Evolutionary conservation across 176 grass and related monocot genomes (phyloP).

Genomic region (Lolium rigidum): DNA sequence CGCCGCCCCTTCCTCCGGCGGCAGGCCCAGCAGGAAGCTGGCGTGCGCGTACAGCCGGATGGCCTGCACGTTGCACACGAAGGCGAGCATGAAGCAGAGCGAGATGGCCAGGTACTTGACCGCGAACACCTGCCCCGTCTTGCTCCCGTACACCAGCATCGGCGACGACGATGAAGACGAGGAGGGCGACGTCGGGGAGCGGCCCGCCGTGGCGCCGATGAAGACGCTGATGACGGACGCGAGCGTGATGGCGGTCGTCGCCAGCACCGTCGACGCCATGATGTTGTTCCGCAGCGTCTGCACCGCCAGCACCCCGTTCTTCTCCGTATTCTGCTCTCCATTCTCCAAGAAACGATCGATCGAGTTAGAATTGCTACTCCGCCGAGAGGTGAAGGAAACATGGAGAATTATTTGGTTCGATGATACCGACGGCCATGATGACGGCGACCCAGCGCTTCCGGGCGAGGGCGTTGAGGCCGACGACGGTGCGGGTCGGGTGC

Average conservation of each 20-base stretch:
- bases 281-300: slow-evolving; percentile 90
- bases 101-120: slow-evolving; percentile 81
- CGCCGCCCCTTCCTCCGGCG: slow-evolving; percentile 25
- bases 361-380: background rate
- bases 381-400: background rate
- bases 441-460: slow-evolving; percentile 67
- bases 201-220: slow-evolving; percentile 51
- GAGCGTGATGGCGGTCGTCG: slow-evolving; percentile 79
- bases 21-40: slow-evolving; percentile 73
- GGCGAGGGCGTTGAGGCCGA: slow-evolving; percentile 75
- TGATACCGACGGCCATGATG: slow-evolving; percentile 73
- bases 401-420: no score
- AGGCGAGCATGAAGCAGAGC: slow-evolving; percentile 85
- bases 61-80: slow-evolving; percentile 88
- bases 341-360: no score
- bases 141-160: slow-evolving; percentile 73
- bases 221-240: slow-evolving; percentile 75
- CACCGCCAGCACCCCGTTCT: slow-evolving; percentile 78
- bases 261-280: slow-evolving; percentile 91
- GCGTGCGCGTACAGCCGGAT: slow-evolving; percentile 78
- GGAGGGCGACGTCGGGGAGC: background rate
- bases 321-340: slow-evolving; percentile 52
- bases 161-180: background rate
- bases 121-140: slow-evolving; percentile 46
- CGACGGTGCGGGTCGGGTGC: slow-evolving; percentile 57